These are phyloP conservation scores for Sporothrix inflata DNA, from an alignment of 2,329 filamentous ascomycete species.

Conservation along the genomic window DNA sequence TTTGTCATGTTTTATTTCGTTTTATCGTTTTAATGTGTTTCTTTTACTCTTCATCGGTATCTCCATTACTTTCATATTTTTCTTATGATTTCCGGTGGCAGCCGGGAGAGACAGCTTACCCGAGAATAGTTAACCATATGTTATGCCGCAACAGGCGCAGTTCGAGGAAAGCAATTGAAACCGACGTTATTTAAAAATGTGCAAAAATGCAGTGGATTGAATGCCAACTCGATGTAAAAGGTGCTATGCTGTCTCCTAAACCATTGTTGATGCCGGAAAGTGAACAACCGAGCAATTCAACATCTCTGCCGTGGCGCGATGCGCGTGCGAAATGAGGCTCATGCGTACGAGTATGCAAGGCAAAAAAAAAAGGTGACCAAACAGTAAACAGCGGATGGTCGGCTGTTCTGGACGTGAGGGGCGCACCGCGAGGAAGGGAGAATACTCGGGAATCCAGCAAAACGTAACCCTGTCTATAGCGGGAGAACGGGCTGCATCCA, in stretches of 20 bases:
- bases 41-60: background rate
- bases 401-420: background rate
- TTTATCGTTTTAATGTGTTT: background rate
- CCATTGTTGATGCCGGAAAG: background rate
- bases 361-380: background rate
- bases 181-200: background rate
- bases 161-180: background rate
- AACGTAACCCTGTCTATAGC: background rate
- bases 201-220: background rate
- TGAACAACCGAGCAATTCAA: background rate
- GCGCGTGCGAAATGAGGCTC: slow-evolving; percentile 10
- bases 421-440: background rate
- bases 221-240: background rate
- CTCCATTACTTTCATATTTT: background rate
- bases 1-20: background rate
- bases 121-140: background rate
- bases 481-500: slow-evolving; percentile 2
- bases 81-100: background rate
- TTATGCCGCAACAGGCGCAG: background rate
- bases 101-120: background rate
- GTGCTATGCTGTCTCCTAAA: background rate
- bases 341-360: background rate
- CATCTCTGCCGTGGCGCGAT: background rate
- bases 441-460: background rate
- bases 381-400: background rate